A percentile compares a stretch with the other conserved stretches of the same genome.
Evolutionary conservation across 495 filamentous ascomycete species (phyloP).

Genomic region (Daldinia grandis): DNA sequence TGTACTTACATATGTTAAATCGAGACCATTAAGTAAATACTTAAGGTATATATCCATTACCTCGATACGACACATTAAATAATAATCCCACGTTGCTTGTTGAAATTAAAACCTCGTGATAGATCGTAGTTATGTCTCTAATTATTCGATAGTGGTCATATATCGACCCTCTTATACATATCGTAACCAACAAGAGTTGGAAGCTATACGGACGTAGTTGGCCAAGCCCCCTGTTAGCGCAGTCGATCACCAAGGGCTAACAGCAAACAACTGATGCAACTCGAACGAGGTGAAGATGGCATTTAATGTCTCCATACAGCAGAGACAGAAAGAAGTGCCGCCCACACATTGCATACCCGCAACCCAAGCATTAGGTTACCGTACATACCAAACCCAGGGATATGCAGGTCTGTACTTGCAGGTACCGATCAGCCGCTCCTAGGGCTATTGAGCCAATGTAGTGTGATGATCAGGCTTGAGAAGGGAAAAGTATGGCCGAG

Average conservation of each 20-base stretch:
- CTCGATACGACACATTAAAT: background rate
- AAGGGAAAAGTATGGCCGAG: constrained; percentile 14
- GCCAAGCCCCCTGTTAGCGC: constrained; percentile 4
- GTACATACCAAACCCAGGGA: constrained; percentile 30
- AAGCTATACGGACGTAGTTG: constrained; percentile 1
- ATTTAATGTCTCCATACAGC: constrained; percentile 12
- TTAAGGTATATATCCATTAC: background rate
- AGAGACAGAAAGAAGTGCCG: constrained; percentile 28
- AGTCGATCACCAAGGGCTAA: constrained; percentile 25
- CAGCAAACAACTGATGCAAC: constrained; percentile 25
- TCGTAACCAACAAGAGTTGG: background rate
- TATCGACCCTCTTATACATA: background rate
- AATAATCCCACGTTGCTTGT: background rate
- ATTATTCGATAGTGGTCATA: background rate
- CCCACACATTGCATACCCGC: constrained; percentile 42
- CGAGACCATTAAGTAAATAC: background rate
- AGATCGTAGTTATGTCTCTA: too few species aligned
- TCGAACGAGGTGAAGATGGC: constrained; percentile 2
- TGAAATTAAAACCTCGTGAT: background rate
- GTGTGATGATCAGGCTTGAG: constrained; percentile 27
- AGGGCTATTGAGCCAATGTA: constrained; percentile 29
- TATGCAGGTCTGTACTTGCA: constrained; percentile 36
- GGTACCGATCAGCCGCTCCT: constrained; percentile 34
- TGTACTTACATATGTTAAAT: background rate
- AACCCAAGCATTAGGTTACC: constrained; percentile 35